These are phyloP conservation scores for Amanita rubescens DNA, from an alignment of 768 basidiomycete genomes.

Conservation along the genomic window DNA sequence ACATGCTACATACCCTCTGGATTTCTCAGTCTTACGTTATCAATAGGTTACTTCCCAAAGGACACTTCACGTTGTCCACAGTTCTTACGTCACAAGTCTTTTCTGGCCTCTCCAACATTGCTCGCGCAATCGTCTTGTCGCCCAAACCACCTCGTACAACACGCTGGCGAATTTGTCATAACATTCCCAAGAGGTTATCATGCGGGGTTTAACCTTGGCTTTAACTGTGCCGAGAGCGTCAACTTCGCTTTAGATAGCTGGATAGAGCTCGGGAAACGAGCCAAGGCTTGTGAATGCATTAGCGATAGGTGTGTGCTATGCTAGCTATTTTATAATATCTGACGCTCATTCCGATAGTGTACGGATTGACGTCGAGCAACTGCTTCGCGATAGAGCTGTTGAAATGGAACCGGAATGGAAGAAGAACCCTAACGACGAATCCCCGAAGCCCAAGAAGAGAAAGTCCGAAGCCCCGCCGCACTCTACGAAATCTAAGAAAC, in stretches of 20 bases:
- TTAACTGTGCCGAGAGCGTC: slow-evolving; percentile 96
- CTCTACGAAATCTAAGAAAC: slow-evolving; percentile 38
- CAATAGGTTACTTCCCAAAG: slow-evolving; percentile 78
- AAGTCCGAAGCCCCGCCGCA: slow-evolving; percentile 30
- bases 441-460: slow-evolving; percentile 27
- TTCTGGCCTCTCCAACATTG: slow-evolving; percentile 80
- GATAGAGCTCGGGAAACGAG: slow-evolving; percentile 81
- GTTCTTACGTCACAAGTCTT: slow-evolving; percentile 95
- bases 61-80: slow-evolving; percentile 83
- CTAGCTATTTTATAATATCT: background rate
- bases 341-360: slow-evolving; percentile 46
- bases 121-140: slow-evolving; percentile 72
- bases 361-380: slow-evolving; percentile 85
- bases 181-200: slow-evolving; percentile 95
- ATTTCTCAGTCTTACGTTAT: slow-evolving; percentile 1
- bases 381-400: slow-evolving; percentile 59
- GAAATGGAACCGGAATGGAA: slow-evolving; percentile 27
- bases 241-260: slow-evolving; percentile 96
- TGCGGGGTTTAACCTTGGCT: slow-evolving; percentile 92
- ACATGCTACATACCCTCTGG: slow-evolving; percentile 11
- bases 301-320: slow-evolving; percentile 49
- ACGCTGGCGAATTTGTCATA: slow-evolving; percentile 93
- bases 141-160: slow-evolving; percentile 86
- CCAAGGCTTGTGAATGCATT: slow-evolving; percentile 71
- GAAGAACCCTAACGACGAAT: slow-evolving; percentile 16